Evolutionary conservation across 441 rosid species (phyloP), one percentile per base, ranked within the genome.

Genomic region (Pelargonium fulgidum): DNA sequence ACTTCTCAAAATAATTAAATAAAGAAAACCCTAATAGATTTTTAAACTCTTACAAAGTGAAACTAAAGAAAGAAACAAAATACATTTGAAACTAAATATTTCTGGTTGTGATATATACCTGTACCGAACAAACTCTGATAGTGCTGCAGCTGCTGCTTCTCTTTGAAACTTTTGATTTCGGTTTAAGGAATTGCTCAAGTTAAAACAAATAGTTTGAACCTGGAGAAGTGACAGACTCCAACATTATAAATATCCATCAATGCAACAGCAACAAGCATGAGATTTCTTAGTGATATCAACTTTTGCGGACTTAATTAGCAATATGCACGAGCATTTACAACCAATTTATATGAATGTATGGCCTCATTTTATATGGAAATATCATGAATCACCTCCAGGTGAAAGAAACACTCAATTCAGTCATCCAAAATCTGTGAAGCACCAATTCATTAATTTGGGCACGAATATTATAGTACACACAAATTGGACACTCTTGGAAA

Each of bases 111-210:
- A 62, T 29, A 24, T 70, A 68, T 87, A 94, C 99, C 99, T 90
- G 79, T 90, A 86, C 71, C 86, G 85, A 66, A 92, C 86, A 78
- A 95, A 92, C 86, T 92, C 99, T 39, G 99, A 95, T 70, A 95
- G 77, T 69, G 99, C 98, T 19, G 96, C 99, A 33, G 98, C 98
- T 65, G 99, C 97, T 78, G 98, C 97, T 86, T 95, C 98, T 80
- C 93, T 85, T 77, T 88, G 97, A 81, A 84, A 87, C 62, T 82
- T 87, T 79, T 89, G 89, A 68, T 83, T 81, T 45, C 88, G 88
- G 75, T 82, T 88, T 65, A 95, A 81, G 72, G 96, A 84, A 76
- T 84, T 87, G n/a, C 96, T 92, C 74, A 95, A 83, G 80, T 87
- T 90, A 70, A 80, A 66, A 78, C 97, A 85, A 66, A 95, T 88